phyloP scores from a whole-genome alignment of 2,329 filamentous ascomycete genomes.

The Colletotrichum destructivum region DNA sequence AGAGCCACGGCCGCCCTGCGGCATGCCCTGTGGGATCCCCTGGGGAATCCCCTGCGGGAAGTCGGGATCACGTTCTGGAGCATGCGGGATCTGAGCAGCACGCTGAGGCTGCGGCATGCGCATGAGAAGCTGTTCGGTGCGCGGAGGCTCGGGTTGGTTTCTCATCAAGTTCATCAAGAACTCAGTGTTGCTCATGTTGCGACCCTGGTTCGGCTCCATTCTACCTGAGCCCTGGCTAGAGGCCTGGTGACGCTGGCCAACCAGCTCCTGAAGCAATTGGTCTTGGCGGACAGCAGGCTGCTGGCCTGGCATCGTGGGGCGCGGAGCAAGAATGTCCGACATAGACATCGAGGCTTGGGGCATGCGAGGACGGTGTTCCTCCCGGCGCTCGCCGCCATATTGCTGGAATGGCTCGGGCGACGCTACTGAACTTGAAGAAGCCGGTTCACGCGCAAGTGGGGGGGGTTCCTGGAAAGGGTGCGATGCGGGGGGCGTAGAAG shows the following conservation, averaged over 20 bases:
- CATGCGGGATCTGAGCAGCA: constrained; percentile 62
- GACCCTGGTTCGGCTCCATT: constrained; percentile 59
- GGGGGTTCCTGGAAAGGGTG: constrained; percentile 61
- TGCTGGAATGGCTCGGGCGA: constrained; percentile 66
- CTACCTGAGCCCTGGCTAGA: constrained; percentile 66
- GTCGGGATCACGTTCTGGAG: constrained; percentile 65
- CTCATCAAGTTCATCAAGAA: constrained; percentile 89
- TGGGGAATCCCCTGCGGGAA: constrained; percentile 50
- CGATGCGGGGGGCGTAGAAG: constrained; percentile 61
- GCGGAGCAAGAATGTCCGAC: constrained; percentile 69
- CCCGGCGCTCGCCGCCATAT: constrained; percentile 61
- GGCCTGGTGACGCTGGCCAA: constrained; percentile 71
- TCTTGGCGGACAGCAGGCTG: constrained; percentile 66
- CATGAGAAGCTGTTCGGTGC: constrained; percentile 66
- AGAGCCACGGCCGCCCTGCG: constrained; percentile 51
- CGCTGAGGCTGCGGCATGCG: constrained; percentile 68
- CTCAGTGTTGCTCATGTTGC: constrained; percentile 79
- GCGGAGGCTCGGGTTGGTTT: constrained; percentile 63
- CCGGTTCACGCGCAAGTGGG: constrained; percentile 47
- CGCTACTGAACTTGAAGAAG: constrained; percentile 52
- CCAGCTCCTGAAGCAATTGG: constrained; percentile 73
- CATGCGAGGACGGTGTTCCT: constrained; percentile 59
- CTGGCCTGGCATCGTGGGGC: constrained; percentile 63
- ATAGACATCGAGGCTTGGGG: constrained; percentile 56
- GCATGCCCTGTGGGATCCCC: constrained; percentile 44